Base-by-base conservation (phyloP, 1,284 basidiomycete species). In the Lignosus rhinocerotis region DNA sequence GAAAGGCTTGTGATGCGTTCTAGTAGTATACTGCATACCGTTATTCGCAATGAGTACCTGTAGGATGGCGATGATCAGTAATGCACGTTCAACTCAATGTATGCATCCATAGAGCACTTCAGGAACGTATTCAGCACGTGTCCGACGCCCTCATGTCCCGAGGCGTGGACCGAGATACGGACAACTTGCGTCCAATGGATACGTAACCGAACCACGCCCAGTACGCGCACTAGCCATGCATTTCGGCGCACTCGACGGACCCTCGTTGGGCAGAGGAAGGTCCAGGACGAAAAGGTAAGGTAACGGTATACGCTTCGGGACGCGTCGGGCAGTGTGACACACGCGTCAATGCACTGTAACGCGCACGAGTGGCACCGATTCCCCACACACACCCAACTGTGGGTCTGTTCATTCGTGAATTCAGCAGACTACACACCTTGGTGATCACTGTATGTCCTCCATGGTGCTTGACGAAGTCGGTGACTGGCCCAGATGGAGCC, bases 381-480 rank as follows among this genome's bases (percentile, higher is more conserved):
- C 36, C 6, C 2, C 34, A 5, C 21, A 6, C 55, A n/a, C 19
- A 19, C 8, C 42, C 43, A 43, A 11, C n/a, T 6, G 21, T 17
- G 17, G 10, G 2, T 39, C 25, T 9, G 11, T 31, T 14, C 5
- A n/a, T 31, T 25, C 12, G 7, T 3, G 12, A 11, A 36, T 31
- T 9, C 12, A 38, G 6, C 12, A 19, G 14, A 49, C 10, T 25
- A 51, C 69, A 58, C 63, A 97, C 96, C 82, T 98, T 99, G 62
- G 94, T 98, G 75, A 99, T 98, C 62, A 99, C 96, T 36, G 96
- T 97, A 78, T 99, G 97, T 64, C 97, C 97, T 34, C 94, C 95
- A 73, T 96, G 82, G 53, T 80, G 79, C 73, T 92, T 90, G 57
- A 99, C 95, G 76, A 97, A 99, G 78, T 98, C 95, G 63, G 88